phyloP scores from a whole-genome alignment of 129 eudicot genomes.

The Deinandra increscens region DNA sequence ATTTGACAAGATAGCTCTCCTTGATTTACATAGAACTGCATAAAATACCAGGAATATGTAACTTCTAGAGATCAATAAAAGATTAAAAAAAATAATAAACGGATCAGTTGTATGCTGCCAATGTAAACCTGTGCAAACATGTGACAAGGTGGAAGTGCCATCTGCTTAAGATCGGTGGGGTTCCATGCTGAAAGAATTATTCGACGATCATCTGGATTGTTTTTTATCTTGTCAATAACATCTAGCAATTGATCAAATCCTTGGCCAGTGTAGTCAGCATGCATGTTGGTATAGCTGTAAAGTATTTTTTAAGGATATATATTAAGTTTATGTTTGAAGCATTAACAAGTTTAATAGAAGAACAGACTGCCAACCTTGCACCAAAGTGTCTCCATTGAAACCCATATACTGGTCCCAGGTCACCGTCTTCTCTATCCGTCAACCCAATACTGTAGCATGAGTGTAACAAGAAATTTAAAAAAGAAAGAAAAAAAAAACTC shows the following conservation, averaged over 20 bases:
- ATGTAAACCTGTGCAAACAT: conserved; percentile 94
- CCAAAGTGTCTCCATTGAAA: conserved; percentile 98
- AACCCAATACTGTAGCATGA: conserved; percentile 72
- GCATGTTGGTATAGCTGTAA: conserved; percentile 78
- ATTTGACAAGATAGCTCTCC: conserved; percentile 95
- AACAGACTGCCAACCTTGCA: conserved; percentile 73
- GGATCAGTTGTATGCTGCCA: no score
- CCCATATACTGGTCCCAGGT: conserved; percentile 88
- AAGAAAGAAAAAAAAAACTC: neutral
- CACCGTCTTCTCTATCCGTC: conserved; percentile 90
- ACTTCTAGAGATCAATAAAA: no score
- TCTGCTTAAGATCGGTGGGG: conserved; percentile 81
- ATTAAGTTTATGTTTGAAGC: no score
- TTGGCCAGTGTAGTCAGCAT: conserved; percentile 86
- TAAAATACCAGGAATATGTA: conserved; percentile 2
- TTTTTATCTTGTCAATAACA: conserved; percentile 75
- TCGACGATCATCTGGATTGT: conserved; percentile 82
- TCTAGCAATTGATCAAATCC: conserved; percentile 85
- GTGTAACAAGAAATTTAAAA: neutral
- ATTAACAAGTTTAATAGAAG: neutral
- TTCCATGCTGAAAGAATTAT: conserved; percentile 96
- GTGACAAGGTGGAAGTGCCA: conserved; percentile 98
- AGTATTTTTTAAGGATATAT: neutral
- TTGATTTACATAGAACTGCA: conserved; percentile 81
- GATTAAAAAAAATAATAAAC: no score